A percentile compares a stretch with the other conserved stretches of the same genome.
Conservation (phyloP, 2,329 filamentous ascomycete genomes). For the Drechslerella coelobrocha region DNA sequence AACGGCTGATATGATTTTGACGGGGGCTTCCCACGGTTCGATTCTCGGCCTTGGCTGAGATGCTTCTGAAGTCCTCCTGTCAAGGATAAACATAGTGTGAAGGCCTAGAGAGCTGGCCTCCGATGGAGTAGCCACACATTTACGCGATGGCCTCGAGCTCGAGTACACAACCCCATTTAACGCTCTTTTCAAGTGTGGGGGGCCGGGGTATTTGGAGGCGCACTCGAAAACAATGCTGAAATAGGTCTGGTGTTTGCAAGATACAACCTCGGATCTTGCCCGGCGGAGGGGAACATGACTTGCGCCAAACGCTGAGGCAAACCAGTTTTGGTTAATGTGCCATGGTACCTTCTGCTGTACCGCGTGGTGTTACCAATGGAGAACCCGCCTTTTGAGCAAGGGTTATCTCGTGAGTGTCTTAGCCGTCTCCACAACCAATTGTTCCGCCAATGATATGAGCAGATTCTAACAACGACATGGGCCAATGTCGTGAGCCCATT, state of each 20-base stretch:
- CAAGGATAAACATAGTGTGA: too few relatives aligned
- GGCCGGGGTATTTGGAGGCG: too few relatives aligned
- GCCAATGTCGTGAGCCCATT: constrained; percentile 8
- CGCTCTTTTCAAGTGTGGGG: too few relatives aligned
- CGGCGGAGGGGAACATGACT: too few relatives aligned
- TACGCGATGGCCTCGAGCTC: too few relatives aligned
- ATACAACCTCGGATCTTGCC: too few relatives aligned
- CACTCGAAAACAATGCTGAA: background rate
- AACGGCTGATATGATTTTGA: constrained; percentile 32
- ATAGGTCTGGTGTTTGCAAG: too few relatives aligned
- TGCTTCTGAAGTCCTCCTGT: too few relatives aligned
- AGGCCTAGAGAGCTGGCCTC: too few relatives aligned
- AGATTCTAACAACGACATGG: constrained; percentile 22
- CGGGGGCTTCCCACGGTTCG: constrained; percentile 25
- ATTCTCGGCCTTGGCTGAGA: background rate
- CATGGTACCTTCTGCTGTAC: constrained; percentile 27
- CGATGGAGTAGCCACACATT: too few relatives aligned
- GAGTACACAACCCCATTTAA: too few relatives aligned
- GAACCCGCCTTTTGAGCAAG: constrained; percentile 6
- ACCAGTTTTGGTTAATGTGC: constrained; percentile 46
- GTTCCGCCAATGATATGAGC: constrained; percentile 46
- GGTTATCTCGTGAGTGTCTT: constrained; percentile 33
- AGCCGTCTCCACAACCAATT: constrained; percentile 40
- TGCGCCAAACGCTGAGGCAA: constrained; percentile 14
- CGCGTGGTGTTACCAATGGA: constrained; percentile 16